A percentile compares a stretch with the other conserved stretches of the same genome.
Evolutionary conservation across 352 stramenopile species (phyloP).

Genomic region (Pythium folliculosum): DNA sequence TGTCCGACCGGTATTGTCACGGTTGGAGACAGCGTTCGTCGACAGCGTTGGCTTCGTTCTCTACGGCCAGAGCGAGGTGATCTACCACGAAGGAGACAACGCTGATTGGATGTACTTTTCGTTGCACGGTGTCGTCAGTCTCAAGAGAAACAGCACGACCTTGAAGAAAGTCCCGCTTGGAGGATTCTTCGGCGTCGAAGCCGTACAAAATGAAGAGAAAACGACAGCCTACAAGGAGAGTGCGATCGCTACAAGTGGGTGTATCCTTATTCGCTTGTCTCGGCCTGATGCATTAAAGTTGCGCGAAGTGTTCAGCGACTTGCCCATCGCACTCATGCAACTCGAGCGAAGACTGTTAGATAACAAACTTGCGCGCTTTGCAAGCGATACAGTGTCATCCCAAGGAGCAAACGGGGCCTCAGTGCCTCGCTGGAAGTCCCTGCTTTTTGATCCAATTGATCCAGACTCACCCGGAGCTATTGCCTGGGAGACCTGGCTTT

Average conservation of each 20-base stretch:
- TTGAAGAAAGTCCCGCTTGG: slow-evolving; percentile 31
- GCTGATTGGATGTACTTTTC: slow-evolving; percentile 37
- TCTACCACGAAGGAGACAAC: slow-evolving; percentile 43
- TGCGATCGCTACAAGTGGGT: slow-evolving; percentile 35
- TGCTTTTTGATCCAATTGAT: slow-evolving; percentile 28
- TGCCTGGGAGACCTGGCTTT: slow-evolving; percentile 47
- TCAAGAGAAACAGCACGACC: slow-evolving; percentile 1
- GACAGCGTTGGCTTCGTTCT: slow-evolving; percentile 43
- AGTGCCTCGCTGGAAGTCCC: not conserved
- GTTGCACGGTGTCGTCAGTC: slow-evolving; percentile 24
- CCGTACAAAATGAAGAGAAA: slow-evolving; percentile 24
- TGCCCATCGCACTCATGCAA: slow-evolving; percentile 11
- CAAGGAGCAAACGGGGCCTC: not conserved
- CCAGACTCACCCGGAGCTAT: slow-evolving; percentile 35
- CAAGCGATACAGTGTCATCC: slow-evolving; percentile 5
- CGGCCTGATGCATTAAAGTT: slow-evolving; percentile 5
- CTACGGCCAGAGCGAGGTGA: slow-evolving; percentile 44
- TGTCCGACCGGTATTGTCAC: slow-evolving; percentile 31
- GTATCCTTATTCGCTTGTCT: slow-evolving; percentile 27
- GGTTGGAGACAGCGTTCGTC: slow-evolving; percentile 39
- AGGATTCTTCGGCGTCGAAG: slow-evolving; percentile 39
- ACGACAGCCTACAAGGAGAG: slow-evolving; percentile 30
- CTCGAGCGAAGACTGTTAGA: slow-evolving; percentile 25
- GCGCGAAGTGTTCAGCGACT: slow-evolving; percentile 19
- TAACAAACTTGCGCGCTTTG: slow-evolving; percentile 30